These are phyloP conservation scores for Botrytis aclada DNA, from an alignment of 2,329 filamentous ascomycete species.

Conservation along the genomic window DNA sequence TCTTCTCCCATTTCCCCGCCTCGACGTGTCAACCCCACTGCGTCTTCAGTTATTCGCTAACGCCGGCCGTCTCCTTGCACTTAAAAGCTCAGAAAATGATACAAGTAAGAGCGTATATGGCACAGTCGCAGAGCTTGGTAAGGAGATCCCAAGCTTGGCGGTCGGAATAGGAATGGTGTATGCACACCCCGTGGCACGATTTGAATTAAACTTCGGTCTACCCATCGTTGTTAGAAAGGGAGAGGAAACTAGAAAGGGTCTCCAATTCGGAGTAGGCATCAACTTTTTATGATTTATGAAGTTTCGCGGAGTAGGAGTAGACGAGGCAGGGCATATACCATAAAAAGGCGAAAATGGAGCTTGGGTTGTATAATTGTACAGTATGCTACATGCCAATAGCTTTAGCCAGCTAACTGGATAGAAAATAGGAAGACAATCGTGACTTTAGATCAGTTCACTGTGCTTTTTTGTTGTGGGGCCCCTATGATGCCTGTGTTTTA, in stretches of 20 bases:
- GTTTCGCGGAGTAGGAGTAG: slow-evolving; percentile 6
- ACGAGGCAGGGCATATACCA: slow-evolving; percentile 1
- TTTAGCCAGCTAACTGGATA: slow-evolving; percentile 7
- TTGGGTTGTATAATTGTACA: slow-evolving; percentile 8
- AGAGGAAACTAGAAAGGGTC: slow-evolving; percentile 84
- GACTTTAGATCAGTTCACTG: background rate
- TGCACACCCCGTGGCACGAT: slow-evolving; percentile 86
- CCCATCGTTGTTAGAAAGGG: slow-evolving; percentile 78
- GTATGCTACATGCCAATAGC: slow-evolving; percentile 3
- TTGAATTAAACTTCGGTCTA: slow-evolving; percentile 93
- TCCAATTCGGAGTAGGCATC: slow-evolving; percentile 95
- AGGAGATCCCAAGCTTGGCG: slow-evolving; percentile 77
- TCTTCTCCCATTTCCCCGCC: slow-evolving; percentile 77
- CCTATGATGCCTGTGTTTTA: background rate
- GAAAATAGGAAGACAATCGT: background rate
- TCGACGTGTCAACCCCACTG: slow-evolving; percentile 78
- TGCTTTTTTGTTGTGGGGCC: background rate
- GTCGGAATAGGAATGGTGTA: slow-evolving; percentile 91
- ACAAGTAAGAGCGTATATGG: slow-evolving; percentile 41
- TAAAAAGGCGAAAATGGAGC: background rate
- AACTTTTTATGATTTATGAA: slow-evolving; percentile 70
- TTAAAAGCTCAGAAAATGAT: slow-evolving; percentile 50
- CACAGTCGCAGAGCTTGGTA: slow-evolving; percentile 68
- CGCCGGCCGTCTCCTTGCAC: slow-evolving; percentile 76
- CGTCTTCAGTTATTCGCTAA: slow-evolving; percentile 90